Evolutionary conservation across 2,329 filamentous ascomycete species (phyloP).

Genomic region (Aspergillus arachidicola): DNA sequence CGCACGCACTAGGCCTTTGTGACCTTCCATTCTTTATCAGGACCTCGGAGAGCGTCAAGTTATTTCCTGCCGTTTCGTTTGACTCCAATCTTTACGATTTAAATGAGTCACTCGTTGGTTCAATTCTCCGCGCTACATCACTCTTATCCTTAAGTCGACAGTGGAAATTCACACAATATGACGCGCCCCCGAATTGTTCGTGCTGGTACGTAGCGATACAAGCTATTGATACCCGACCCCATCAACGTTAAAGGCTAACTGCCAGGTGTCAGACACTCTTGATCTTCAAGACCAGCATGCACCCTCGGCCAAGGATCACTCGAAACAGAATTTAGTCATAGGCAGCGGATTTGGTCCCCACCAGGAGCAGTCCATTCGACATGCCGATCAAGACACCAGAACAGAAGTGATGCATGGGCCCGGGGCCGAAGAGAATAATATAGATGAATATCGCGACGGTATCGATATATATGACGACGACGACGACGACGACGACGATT

Average conservation of each 20-base stretch:
- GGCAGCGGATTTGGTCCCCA: slow-evolving; percentile 69
- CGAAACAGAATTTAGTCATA: slow-evolving; percentile 56
- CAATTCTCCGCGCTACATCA: slow-evolving; percentile 13
- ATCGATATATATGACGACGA: slow-evolving; percentile 37
- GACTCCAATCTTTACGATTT: slow-evolving; percentile 18
- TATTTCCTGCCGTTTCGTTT: slow-evolving; percentile 7
- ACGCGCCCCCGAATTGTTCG: slow-evolving; percentile 49
- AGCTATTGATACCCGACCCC: neutral
- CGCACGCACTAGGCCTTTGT: neutral
- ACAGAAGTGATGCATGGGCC: slow-evolving; percentile 71
- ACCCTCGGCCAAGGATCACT: slow-evolving; percentile 83
- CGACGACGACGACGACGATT: slow-evolving; percentile 38
- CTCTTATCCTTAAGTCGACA: slow-evolving; percentile 12
- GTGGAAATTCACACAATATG: slow-evolving; percentile 30
- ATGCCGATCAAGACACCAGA: slow-evolving; percentile 74
- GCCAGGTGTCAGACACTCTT: slow-evolving; percentile 71
- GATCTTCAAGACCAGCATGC: slow-evolving; percentile 85
- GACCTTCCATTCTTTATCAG: slow-evolving; percentile 5
- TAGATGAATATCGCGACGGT: slow-evolving; percentile 36
- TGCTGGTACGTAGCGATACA: slow-evolving; percentile 41
- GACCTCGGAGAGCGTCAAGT: slow-evolving; percentile 14
- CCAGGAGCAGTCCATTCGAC: slow-evolving; percentile 81
- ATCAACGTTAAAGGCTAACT: neutral
- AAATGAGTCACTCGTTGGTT: slow-evolving; percentile 24
- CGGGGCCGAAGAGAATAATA: slow-evolving; percentile 59